Evolutionary conservation across 139 green algal genomes (phyloP).

Genomic region (Tetradesmus lagerheimii): DNA sequence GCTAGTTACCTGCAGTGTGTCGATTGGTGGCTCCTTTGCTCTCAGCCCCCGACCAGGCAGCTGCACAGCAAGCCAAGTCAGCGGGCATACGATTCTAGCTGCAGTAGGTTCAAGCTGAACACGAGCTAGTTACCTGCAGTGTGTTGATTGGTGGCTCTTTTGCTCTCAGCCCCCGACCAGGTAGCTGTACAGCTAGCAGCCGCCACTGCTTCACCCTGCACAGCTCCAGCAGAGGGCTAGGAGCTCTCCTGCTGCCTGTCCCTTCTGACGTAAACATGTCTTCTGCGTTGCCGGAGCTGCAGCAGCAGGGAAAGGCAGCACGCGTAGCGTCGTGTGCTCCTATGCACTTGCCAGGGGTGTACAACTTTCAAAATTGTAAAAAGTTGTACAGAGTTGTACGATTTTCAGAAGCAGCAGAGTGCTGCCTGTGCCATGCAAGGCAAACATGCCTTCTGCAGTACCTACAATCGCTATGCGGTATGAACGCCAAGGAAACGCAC

Average conservation of each 20-base stretch:
- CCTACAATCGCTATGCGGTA: too few relatives aligned
- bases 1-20: conserved; percentile 51
- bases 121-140: conserved; percentile 58
- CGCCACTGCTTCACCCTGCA: background rate
- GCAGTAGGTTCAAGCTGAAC: too few relatives aligned
- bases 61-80: conserved; percentile 88
- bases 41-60: conserved; percentile 74
- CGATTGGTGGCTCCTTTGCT: conserved; percentile 59
- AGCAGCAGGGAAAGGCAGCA: conserved; percentile 56
- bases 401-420: too few relatives aligned
- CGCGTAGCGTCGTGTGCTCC: too few relatives aligned
- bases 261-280: conserved; percentile 93
- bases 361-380: too few relatives aligned
- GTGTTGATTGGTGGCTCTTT: conserved; percentile 63
- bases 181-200: conserved; percentile 61
- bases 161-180: conserved; percentile 67
- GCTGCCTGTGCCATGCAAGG: conserved; percentile 79
- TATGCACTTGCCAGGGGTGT: too few relatives aligned
- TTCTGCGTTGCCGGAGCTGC: conserved; percentile 85
- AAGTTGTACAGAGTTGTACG: too few relatives aligned
- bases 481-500: too few relatives aligned
- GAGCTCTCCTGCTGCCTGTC: conserved; percentile 66
- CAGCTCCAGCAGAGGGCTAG: conserved; percentile 74
- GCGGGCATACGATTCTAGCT: too few relatives aligned
- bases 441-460: conserved; percentile 91